These are phyloP conservation scores for Carex pumila DNA, from an alignment of 176 grass and related monocot genomes.

Conservation along the genomic window DNA sequence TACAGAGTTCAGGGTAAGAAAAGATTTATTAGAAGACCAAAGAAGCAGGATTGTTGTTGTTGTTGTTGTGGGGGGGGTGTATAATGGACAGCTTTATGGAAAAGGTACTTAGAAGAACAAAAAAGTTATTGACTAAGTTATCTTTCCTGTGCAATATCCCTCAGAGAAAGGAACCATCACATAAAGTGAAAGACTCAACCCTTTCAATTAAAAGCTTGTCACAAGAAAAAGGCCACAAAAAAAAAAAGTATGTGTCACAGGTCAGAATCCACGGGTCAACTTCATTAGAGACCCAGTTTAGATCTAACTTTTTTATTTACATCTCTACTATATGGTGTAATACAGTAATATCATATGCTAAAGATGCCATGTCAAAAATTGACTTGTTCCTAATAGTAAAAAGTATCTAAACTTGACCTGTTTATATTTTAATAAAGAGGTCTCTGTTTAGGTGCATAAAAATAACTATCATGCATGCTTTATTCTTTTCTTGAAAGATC, in stretches of 20 bases:
- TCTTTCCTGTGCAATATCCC: background rate
- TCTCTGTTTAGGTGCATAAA: background rate
- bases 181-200: background rate
- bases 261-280: background rate
- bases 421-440: background rate
- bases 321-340: background rate
- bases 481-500: background rate
- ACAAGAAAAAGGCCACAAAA: background rate
- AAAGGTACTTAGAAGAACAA: background rate
- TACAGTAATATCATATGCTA: background rate
- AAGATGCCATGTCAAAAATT: background rate
- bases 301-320: background rate
- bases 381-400: background rate
- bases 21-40: conserved; percentile 3
- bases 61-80: background rate
- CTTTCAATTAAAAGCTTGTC: background rate
- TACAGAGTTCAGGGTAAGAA: background rate
- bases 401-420: background rate
- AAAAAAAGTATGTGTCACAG: background rate
- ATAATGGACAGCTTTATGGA: background rate
- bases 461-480: background rate
- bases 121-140: conserved; percentile 6
- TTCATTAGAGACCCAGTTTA: background rate
- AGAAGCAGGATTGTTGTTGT: background rate
- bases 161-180: background rate